Evolutionary conservation across 805 yeast genomes (phyloP), one percentile per base, ranked within the genome.

Genomic region (Starmera quercuum): DNA sequence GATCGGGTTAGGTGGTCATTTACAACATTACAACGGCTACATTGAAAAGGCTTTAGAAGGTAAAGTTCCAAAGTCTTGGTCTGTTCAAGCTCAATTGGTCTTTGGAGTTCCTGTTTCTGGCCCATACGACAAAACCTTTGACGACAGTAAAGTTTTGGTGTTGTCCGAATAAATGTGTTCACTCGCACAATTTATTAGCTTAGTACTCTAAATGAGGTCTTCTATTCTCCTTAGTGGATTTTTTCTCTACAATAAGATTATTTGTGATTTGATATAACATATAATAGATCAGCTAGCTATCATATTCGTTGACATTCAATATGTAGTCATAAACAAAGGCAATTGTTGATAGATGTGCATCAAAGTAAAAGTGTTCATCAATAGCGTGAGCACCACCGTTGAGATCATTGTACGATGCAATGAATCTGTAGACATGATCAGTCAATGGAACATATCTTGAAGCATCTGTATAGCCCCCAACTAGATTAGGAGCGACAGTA

Each of bases 401-500:
- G 10, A 39, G 39, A 4, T 31, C 32, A 24, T 39, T 41, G 13
- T 30, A 27, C 11, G 51, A 35, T 10, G 50, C 58, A 38, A 46
- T 40, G 33, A 59, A 75, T 44, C 83, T 65, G 59, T 64, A 76
- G 36, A 76, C 73, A 49, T 74, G 64, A 34, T 56, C 59, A 12
- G 78, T 64, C 47, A 77, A 59, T 33, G 63, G 53, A 78, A 79
- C 73, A 52, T 77, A 77, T 43, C 69, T 60, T 41, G 66, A 64
- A 10, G 83, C 75, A 51, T 77, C 83, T 3, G 83, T 77, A 51
- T 77, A 76, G 7, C 74, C 82, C 7, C 78, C 60, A 59, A 70
- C 65, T 17, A 74, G 49, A 13, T 64, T 61, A 13, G 82, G 78
- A 0, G 78, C 54, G 13, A 66, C 57, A 5, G 20, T 18, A 16